A percentile compares a stretch with the other conserved stretches of the same genome.
Conservation (phyloP, 139 green algal species). For the Chlorella sp. region DNA sequence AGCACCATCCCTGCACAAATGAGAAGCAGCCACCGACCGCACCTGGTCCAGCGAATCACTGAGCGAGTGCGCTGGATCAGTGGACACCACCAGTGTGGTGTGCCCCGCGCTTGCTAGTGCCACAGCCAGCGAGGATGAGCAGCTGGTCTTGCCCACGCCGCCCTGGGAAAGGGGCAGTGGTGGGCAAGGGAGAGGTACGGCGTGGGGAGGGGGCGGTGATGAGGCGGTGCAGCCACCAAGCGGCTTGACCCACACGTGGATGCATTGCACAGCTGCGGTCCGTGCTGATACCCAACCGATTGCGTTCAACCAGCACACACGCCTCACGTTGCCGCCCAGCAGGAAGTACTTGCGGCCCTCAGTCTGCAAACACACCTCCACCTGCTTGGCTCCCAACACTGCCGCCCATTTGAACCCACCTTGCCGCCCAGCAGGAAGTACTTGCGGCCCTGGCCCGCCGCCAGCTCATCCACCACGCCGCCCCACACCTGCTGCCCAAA, state of each 20-base stretch:
- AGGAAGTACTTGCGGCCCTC: constrained; percentile 43
- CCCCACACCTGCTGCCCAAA: constrained; percentile 83
- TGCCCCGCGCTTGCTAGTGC: constrained; percentile 68
- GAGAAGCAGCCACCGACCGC: background rate
- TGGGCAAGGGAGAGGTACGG: too few relatives aligned
- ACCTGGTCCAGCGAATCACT: constrained; percentile 93
- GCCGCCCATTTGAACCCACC: constrained; percentile 30
- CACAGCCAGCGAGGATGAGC: constrained; percentile 80
- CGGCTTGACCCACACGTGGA: too few relatives aligned
- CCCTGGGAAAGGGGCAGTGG: too few relatives aligned
- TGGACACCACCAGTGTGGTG: constrained; percentile 95
- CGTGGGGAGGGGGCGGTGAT: too few relatives aligned
- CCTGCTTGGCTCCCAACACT: too few relatives aligned
- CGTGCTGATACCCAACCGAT: too few relatives aligned
- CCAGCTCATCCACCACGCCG: constrained; percentile 37
- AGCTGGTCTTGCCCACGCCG: constrained; percentile 98
- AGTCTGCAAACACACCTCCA: too few relatives aligned
- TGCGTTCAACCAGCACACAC: too few relatives aligned
- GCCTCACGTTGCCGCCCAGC: constrained; percentile 84
- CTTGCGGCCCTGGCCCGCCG: constrained; percentile 23
- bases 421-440: constrained; percentile 96
- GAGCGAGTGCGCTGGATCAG: constrained; percentile 98
- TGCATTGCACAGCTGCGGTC: too few relatives aligned
- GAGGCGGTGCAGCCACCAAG: too few relatives aligned
- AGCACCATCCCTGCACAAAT: too few relatives aligned